Evolutionary conservation across 2,329 filamentous ascomycete species (phyloP).

Genomic region (Alternaria postmessia): DNA sequence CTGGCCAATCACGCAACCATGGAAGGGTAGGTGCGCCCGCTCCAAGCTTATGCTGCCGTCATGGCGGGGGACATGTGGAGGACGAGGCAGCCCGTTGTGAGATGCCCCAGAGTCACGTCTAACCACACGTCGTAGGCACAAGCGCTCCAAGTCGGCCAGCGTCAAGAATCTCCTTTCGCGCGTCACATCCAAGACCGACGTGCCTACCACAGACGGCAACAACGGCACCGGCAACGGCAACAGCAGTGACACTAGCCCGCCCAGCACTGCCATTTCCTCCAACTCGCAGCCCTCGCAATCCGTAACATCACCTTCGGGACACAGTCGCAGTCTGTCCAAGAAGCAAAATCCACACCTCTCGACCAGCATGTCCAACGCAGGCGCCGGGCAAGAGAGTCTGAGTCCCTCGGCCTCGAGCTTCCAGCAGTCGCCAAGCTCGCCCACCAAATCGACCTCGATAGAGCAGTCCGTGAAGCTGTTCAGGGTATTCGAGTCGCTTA

Average conservation of each 20-base stretch:
- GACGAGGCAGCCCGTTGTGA: background rate
- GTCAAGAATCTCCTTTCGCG: constrained; percentile 50
- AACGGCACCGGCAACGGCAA: background rate
- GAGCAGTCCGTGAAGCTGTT: constrained; percentile 96
- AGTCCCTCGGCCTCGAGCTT: constrained; percentile 30
- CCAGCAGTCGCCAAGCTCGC: constrained; percentile 34
- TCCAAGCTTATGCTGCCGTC: constrained; percentile 19
- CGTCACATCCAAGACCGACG: constrained; percentile 44
- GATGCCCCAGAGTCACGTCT: constrained; percentile 1
- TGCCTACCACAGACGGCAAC: constrained; percentile 26
- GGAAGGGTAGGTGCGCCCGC: constrained; percentile 43
- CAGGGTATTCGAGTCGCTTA: constrained; percentile 88
- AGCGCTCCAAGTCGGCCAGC: constrained; percentile 52
- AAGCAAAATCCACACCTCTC: constrained; percentile 42
- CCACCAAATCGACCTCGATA: constrained; percentile 61
- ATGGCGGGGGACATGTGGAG: constrained; percentile 12
- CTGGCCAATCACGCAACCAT: constrained; percentile 33
- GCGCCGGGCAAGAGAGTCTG: constrained; percentile 24
- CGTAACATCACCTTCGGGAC: constrained; percentile 12
- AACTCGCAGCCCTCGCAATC: constrained; percentile 33
- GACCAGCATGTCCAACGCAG: constrained; percentile 36
- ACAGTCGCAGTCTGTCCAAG: constrained; percentile 40
- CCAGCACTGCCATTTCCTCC: constrained; percentile 31
- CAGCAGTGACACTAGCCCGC: constrained; percentile 23
- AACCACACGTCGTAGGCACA: constrained; percentile 45